A percentile compares a stretch with the other conserved stretches of the same genome.
Evolutionary conservation across 768 basidiomycete species (phyloP).

Genomic region (Hemileccinum impolitum): DNA sequence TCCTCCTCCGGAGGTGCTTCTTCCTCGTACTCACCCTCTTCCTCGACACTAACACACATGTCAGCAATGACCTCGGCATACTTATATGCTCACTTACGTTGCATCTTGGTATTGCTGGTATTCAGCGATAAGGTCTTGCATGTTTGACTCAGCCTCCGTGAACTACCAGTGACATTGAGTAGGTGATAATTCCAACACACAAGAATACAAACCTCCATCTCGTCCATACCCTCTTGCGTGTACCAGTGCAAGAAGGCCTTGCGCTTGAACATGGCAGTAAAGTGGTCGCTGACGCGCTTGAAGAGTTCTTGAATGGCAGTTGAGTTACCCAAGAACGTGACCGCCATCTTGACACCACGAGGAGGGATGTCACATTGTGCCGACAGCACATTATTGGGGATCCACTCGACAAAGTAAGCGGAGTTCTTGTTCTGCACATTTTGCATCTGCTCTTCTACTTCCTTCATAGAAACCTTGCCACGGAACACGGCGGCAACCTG

Average conservation of each 20-base stretch:
- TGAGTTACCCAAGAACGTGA: slow-evolving; percentile 96
- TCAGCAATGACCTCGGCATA: slow-evolving; percentile 9
- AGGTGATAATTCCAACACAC: not conserved
- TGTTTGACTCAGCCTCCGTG: slow-evolving; percentile 98
- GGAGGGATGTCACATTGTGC: slow-evolving; percentile 99
- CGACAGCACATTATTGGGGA: slow-evolving; percentile 97
- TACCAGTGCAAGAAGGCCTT: slow-evolving; percentile 99
- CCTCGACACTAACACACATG: slow-evolving; percentile 59
- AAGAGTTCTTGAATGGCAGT: slow-evolving; percentile 97
- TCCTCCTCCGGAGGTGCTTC: slow-evolving; percentile 63
- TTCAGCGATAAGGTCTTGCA: slow-evolving; percentile 98
- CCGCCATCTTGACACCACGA: slow-evolving; percentile 93
- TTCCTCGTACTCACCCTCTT: slow-evolving; percentile 89
- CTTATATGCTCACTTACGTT: slow-evolving; percentile 55
- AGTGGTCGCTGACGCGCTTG: slow-evolving; percentile 98
- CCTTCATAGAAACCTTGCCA: slow-evolving; percentile 99
- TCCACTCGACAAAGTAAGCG: slow-evolving; percentile 99
- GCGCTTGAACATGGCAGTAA: slow-evolving; percentile 98
- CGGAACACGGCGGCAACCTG: slow-evolving; percentile 96
- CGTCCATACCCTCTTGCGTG: slow-evolving; percentile 99
- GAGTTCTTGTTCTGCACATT: slow-evolving; percentile 97
- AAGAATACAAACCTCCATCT: slow-evolving; percentile 71
- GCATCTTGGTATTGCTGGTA: slow-evolving; percentile 97
- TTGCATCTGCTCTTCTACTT: slow-evolving; percentile 99
- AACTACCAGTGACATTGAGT: slow-evolving; percentile 44